A percentile compares a stretch with the other conserved stretches of the same genome.
phyloP scores from a whole-genome alignment of 805 yeast genomes.

The Pichia deserticola region DNA sequence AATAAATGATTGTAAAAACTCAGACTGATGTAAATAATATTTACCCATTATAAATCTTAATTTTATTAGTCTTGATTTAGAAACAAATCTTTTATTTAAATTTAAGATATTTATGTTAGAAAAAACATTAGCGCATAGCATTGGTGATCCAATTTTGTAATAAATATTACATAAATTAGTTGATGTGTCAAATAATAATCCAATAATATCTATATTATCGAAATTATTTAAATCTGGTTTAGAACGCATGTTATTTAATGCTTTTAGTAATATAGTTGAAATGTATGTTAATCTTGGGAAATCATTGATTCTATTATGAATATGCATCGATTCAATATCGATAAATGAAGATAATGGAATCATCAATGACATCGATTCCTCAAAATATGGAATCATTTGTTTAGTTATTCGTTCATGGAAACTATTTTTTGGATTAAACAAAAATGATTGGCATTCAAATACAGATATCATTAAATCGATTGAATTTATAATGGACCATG shows the following conservation, averaged over 20 bases:
- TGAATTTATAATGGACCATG: slow-evolving; percentile 47
- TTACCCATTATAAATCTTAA: slow-evolving; percentile 49
- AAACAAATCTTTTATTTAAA: slow-evolving; percentile 34
- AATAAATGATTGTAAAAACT: slow-evolving; percentile 36
- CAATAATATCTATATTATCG: slow-evolving; percentile 32
- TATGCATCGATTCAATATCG: slow-evolving; percentile 35
- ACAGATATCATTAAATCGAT: slow-evolving; percentile 46
- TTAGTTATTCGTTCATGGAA: slow-evolving; percentile 17
- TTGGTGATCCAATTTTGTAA: slow-evolving; percentile 45
- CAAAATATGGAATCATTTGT: slow-evolving; percentile 31
- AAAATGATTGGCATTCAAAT: slow-evolving; percentile 39
- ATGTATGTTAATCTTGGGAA: slow-evolving; percentile 40
- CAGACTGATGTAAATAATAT: slow-evolving; percentile 46
- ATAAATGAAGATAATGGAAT: slow-evolving; percentile 39
- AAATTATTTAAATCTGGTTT: slow-evolving; percentile 30
- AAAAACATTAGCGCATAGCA: slow-evolving; percentile 54
- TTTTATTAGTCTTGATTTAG: slow-evolving; percentile 38
- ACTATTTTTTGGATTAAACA: slow-evolving; percentile 36
- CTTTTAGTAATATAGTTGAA: slow-evolving; percentile 41
- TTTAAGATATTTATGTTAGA: slow-evolving; percentile 49
- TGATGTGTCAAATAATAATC: slow-evolving; percentile 42
- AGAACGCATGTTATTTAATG: slow-evolving; percentile 45
- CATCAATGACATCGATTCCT: slow-evolving; percentile 30
- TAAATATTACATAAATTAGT: slow-evolving; percentile 44
- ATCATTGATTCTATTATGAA: slow-evolving; percentile 24